These are phyloP conservation scores for Brassica nigra DNA, from an alignment of 345 rosid genomes.

Conservation along the genomic window DNA sequence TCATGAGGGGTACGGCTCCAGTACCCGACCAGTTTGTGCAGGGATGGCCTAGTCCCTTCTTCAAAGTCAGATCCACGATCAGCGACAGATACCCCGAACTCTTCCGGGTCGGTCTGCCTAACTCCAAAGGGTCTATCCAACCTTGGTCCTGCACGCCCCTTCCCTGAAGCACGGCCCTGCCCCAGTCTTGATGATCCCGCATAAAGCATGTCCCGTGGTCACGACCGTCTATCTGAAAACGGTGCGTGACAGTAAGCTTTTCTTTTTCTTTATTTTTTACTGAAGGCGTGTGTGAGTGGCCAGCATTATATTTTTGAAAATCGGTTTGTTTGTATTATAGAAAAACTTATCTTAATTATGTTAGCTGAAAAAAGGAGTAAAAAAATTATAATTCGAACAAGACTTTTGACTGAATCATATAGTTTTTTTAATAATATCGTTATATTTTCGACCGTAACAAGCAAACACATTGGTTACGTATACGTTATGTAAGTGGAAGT, in stretches of 20 bases:
- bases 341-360: background rate
- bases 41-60: too few relatives aligned
- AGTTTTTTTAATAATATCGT: background rate
- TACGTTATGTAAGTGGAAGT: background rate
- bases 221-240: too few relatives aligned
- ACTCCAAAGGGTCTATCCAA: too few relatives aligned
- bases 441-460: background rate
- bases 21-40: too few relatives aligned
- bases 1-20: too few relatives aligned
- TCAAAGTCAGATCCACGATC: too few relatives aligned
- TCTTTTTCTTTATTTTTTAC: background rate
- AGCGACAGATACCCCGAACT: too few relatives aligned
- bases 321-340: background rate
- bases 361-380: background rate
- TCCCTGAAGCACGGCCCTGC: too few relatives aligned
- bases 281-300: slow-evolving; percentile 32
- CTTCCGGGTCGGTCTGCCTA: too few relatives aligned
- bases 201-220: too few relatives aligned
- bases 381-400: background rate
- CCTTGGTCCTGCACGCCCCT: too few relatives aligned
- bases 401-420: slow-evolving; percentile 7
- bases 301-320: slow-evolving; percentile 21
- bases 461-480: slow-evolving; percentile 3
- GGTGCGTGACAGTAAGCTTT: background rate
- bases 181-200: too few relatives aligned